Base-by-base conservation (phyloP, 2,329 filamentous ascomycete genomes). In the Scopulariopsis brevicaulis region DNA sequence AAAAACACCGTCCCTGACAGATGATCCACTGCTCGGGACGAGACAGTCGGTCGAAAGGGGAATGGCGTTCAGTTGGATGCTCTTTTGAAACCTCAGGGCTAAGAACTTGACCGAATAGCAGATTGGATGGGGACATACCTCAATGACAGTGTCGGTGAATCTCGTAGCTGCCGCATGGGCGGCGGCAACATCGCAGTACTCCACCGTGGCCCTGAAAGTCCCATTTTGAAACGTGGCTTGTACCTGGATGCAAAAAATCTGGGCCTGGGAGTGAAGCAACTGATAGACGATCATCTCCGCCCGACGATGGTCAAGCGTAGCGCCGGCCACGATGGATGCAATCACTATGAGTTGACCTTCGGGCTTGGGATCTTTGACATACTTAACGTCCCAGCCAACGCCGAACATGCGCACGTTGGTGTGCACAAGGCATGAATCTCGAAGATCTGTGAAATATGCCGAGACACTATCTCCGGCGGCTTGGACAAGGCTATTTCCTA, bases 401-500 rank as follows among this genome's bases (percentile, higher is more conserved):
- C 22, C 25, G 22, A 37, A 35, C 14, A 53, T 14, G n/a, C 54
- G 25, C 25, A 35, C 24, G 25, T 54, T 54, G n/a, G 46, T 40
- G 14, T 54, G 32, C 20, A 79, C 74, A 35, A 74, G 72, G 56
- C 74, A 77, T 7, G 84, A 76, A 66, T 86, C 83, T 55, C 81
- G 76, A 55, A 85, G 78, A 63, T 87, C 84, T 7, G 75, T 70
- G 63, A 87, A 85, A 4, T 76, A 77, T 25, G 84, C 69, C 59
- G 77, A 80, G 34, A 83, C 73, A 54, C 71, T 75, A 4, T 75
- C 73, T 52, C 67, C 68, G 32, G 65, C 63, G 4, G 66, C 60
- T 18, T 71, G 67, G 1, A 77, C 60, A 28, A 72, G 68, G 11
- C 68, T 71, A 8, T 64, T 66, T 22, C 76, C 76, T 34, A 73